Evolutionary conservation across 495 filamentous ascomycete genomes (phyloP).

Genomic region (Umbilicaria muhlenbergii): DNA sequence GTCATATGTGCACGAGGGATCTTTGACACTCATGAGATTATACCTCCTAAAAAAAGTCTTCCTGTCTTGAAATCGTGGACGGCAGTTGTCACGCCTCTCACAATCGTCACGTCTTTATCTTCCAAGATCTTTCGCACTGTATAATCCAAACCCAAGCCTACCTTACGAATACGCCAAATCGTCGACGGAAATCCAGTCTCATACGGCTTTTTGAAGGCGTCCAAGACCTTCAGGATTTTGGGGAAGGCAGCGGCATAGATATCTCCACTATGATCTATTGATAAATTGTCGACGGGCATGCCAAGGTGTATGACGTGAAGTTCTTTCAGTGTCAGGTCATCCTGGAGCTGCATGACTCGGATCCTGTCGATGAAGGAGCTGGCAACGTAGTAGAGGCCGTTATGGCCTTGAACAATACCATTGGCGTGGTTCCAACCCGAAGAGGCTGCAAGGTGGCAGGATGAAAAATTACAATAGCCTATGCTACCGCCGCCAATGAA

Average conservation of each 20-base stretch:
- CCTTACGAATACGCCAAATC: constrained; percentile 9
- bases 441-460: constrained; percentile 15
- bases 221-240: constrained; percentile 1
- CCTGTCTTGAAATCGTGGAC: constrained; percentile 16
- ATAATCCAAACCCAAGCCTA: constrained; percentile 5
- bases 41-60: constrained; percentile 10
- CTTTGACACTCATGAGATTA: too few species aligned
- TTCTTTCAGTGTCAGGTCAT: constrained; percentile 8
- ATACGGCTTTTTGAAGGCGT: constrained; percentile 2
- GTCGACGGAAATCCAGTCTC: constrained; percentile 1
- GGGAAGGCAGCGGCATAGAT: constrained; percentile 20
- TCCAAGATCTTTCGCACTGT: constrained; percentile 15
- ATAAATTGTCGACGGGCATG: constrained; percentile 23
- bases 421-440: constrained; percentile 17
- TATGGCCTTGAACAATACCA: constrained; percentile 16
- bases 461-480: background rate
- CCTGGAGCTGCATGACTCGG: constrained; percentile 13
- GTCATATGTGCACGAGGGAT: too few species aligned
- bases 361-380: constrained; percentile 11
- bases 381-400: constrained; percentile 21
- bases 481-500: constrained; percentile 14
- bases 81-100: constrained; percentile 10
- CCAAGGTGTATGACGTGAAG: constrained; percentile 15
- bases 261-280: constrained; percentile 21
- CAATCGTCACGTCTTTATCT: constrained; percentile 13